Conservation (phyloP, 2,329 filamentous ascomycete species). For the Zymoseptoria ardabiliae region DNA sequence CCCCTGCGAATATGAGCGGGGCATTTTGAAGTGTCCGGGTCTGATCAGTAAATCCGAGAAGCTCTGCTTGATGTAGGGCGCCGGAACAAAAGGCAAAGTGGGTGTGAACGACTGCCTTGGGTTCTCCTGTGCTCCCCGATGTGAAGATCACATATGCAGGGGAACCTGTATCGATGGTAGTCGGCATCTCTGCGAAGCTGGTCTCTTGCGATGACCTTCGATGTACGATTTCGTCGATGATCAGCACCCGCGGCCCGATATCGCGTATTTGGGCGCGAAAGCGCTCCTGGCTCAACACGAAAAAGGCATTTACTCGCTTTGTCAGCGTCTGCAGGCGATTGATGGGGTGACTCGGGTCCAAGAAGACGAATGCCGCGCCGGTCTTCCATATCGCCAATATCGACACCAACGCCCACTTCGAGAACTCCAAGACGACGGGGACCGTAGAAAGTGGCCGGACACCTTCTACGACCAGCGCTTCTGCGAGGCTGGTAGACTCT, state of each 20-base stretch:
- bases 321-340: slow-evolving; percentile 1
- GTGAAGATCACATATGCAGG: slow-evolving; percentile 16
- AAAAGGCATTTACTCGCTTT: neutral
- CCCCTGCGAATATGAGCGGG: neutral
- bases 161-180: neutral
- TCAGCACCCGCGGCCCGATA: neutral
- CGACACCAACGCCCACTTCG: slow-evolving; percentile 28
- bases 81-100: neutral
- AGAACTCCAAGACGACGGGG: slow-evolving; percentile 35
- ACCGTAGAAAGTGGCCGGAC: slow-evolving; percentile 13
- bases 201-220: neutral
- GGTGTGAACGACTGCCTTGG: slow-evolving; percentile 10
- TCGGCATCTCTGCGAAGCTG: neutral
- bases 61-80: neutral
- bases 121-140: slow-evolving; percentile 17
- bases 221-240: neutral
- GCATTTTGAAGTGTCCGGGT: neutral
- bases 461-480: neutral
- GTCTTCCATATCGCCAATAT: slow-evolving; percentile 34
- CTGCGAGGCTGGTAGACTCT: neutral
- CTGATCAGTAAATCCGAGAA: neutral
- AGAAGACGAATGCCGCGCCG: slow-evolving; percentile 30
- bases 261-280: neutral
- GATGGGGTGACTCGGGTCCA: slow-evolving; percentile 30
- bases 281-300: neutral